Conservation (phyloP, 805 yeast genomes). For the Yarrowia bubula region DNA sequence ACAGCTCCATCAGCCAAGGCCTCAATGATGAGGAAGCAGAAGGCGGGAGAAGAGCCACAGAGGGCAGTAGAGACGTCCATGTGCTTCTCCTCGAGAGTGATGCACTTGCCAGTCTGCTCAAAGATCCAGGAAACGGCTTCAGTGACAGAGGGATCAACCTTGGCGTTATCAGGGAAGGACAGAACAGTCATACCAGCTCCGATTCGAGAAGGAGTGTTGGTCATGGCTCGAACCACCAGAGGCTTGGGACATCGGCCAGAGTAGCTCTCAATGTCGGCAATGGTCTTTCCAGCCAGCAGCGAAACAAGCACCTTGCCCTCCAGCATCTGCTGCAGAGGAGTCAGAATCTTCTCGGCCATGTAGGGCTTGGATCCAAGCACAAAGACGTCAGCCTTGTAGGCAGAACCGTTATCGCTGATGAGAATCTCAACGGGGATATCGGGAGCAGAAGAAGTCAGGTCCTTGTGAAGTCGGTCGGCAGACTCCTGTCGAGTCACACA, state of each 20-base stretch:
- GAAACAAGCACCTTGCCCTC: conserved; percentile 66
- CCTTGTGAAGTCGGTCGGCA: conserved; percentile 48
- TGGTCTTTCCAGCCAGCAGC: conserved; percentile 89
- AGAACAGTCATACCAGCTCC: conserved; percentile 94
- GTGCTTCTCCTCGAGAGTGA: conserved; percentile 64
- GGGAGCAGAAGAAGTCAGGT: conserved; percentile 30
- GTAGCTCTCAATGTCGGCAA: conserved; percentile 50
- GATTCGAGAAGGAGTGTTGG: conserved; percentile 92
- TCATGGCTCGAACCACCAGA: conserved; percentile 87
- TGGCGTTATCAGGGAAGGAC: conserved; percentile 61
- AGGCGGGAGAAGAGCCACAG: conserved; percentile 97
- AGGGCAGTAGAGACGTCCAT: conserved; percentile 96
- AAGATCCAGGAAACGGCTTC: conserved; percentile 45
- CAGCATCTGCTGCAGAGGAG: conserved; percentile 47
- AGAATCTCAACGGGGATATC: conserved; percentile 48
- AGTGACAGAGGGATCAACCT: conserved; percentile 35
- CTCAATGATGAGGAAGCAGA: conserved; percentile 83
- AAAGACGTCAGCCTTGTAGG: conserved; percentile 63
- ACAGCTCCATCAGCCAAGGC: conserved; percentile 92
- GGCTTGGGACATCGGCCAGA: conserved; percentile 37
- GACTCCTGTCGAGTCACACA: conserved; percentile 62
- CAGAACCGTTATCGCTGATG: conserved; percentile 50
- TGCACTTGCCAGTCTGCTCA: conserved; percentile 43
- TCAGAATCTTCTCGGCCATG: conserved; percentile 61
- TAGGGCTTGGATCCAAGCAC: conserved; percentile 89